phyloP scores from a whole-genome alignment of 805 yeast species.

The Kazachstania viticola region DNA sequence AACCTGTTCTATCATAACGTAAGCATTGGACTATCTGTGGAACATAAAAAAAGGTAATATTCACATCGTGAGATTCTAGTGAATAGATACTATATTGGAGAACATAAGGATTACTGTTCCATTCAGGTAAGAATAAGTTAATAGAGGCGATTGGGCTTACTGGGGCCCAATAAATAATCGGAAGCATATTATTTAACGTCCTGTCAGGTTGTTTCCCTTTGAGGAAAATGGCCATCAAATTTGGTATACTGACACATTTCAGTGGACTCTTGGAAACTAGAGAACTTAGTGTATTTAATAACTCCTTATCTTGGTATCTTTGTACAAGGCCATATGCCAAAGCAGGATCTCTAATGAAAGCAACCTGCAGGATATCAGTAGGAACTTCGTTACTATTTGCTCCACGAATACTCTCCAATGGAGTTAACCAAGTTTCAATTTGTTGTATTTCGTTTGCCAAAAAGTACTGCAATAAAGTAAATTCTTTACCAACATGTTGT shows the following conservation, averaged over 20 bases:
- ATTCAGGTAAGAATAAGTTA: slow-evolving; percentile 68
- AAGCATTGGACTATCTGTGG: slow-evolving; percentile 95
- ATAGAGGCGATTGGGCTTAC: slow-evolving; percentile 78
- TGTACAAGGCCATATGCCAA: slow-evolving; percentile 61
- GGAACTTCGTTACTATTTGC: slow-evolving; percentile 28
- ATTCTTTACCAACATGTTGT: slow-evolving; percentile 34
- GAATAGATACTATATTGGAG: slow-evolving; percentile 87
- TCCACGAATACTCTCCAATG: slow-evolving; percentile 20
- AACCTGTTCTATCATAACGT: slow-evolving; percentile 72
- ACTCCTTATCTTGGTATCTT: slow-evolving; percentile 32
- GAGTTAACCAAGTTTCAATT: slow-evolving; percentile 65
- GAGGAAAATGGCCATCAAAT: slow-evolving; percentile 11
- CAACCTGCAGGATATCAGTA: slow-evolving; percentile 34
- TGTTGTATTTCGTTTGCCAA: slow-evolving; percentile 65
- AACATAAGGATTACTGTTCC: slow-evolving; percentile 50
- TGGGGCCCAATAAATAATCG: slow-evolving; percentile 57
- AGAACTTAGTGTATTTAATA: slow-evolving; percentile 28
- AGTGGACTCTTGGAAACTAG: slow-evolving; percentile 48
- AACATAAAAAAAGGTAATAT: slow-evolving; percentile 86
- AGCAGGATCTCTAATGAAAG: slow-evolving; percentile 57
- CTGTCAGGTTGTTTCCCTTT: background rate
- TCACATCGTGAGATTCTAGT: slow-evolving; percentile 75
- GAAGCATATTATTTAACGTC: slow-evolving; percentile 14
- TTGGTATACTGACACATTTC: slow-evolving; percentile 23
- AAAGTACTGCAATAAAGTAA: slow-evolving; percentile 46